Evolutionary conservation across 2,329 filamentous ascomycete genomes (phyloP).

Genomic region (Aspergillus sp.): DNA sequence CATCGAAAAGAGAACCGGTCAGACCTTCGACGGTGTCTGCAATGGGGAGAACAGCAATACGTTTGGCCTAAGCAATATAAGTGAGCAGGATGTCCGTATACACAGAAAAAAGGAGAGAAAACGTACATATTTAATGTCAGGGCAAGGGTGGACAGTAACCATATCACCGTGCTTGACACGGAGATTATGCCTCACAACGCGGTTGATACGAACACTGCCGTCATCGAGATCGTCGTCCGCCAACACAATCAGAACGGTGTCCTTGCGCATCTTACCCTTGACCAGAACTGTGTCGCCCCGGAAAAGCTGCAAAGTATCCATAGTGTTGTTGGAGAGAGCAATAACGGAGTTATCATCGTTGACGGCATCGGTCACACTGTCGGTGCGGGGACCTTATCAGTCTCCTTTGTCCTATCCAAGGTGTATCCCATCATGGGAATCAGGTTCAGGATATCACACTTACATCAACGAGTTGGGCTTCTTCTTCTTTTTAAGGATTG

Average conservation of each 20-base stretch:
- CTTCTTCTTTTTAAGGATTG: slow-evolving; percentile 99
- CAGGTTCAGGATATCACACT: slow-evolving; percentile 26
- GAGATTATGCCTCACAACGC: slow-evolving; percentile 95
- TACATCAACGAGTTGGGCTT: slow-evolving; percentile 99
- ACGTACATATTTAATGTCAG: slow-evolving; percentile 99
- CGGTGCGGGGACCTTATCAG: slow-evolving; percentile 16
- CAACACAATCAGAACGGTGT: slow-evolving; percentile 94
- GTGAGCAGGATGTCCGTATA: neutral
- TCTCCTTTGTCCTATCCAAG: neutral
- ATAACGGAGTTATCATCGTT: slow-evolving; percentile 99
- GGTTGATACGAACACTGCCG: slow-evolving; percentile 93
- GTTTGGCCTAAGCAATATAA: slow-evolving; percentile 65
- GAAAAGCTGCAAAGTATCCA: slow-evolving; percentile 97
- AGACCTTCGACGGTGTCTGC: slow-evolving; percentile 97
- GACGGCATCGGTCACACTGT: slow-evolving; percentile 89
- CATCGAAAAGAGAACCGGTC: slow-evolving; percentile 95
- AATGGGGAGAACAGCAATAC: slow-evolving; percentile 95
- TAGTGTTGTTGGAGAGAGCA: slow-evolving; percentile 94
- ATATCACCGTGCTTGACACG: slow-evolving; percentile 98
- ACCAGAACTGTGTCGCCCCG: slow-evolving; percentile 96
- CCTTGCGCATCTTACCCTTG: slow-evolving; percentile 99
- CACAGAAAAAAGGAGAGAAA: neutral
- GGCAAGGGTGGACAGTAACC: slow-evolving; percentile 93
- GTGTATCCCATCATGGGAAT: neutral
- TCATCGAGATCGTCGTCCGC: slow-evolving; percentile 98